Evolutionary conservation across 768 basidiomycete species (phyloP), one percentile per base, ranked within the genome.

Genomic region (Auricularia sp.): DNA sequence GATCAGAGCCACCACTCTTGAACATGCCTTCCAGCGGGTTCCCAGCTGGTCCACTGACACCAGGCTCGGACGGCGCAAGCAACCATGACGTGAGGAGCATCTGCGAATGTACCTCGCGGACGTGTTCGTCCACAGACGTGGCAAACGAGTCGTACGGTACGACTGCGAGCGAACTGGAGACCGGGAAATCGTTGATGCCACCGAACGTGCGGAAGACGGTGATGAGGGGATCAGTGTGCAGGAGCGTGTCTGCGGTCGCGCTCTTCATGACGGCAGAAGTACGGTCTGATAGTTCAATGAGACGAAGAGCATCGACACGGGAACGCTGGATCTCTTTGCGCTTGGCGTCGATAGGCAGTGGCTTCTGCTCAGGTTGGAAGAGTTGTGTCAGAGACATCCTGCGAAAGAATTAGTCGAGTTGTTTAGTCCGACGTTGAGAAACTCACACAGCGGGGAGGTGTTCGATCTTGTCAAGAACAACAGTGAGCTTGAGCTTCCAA

Each of bases 1-100:
- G 81, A 68, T 85, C 78, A 3, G 78, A 71, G 1, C 76, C 72
- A 3, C 77, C 76, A 68, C 78, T 78, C 47, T 84, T 82, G 74
- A 97, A 95, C 51, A 95, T 79, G 3, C 81, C 81, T 65, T 94
- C 92, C 70, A 96, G 92, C 0, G 92, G 89, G 69, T 85, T 88
- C 63, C 75, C 36, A 24, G 72, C 10, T 77, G 75, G 11, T 62
- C 35, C 45, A 42, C 69, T 45, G 62, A 67, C 42, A 70, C 65
- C 37, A 68, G 64, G 13, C 39, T 67, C 75, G 73, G 2, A 71
- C 70, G 11, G 72, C 67, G 4, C 80, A 81, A 51, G 82, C 78
- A 83, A 81, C 97, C 97, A 99, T 0, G 94, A 92, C 3, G 98
- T 69, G 65, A 98, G 78, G 47, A 96, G 79, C 76, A 97, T 79